Percentiles rank a stretch among this genome's conserved stretches.
Conservation (phyloP, 1,139 yeast genomes). For the Groenewaldozyma auringiensis region DNA sequence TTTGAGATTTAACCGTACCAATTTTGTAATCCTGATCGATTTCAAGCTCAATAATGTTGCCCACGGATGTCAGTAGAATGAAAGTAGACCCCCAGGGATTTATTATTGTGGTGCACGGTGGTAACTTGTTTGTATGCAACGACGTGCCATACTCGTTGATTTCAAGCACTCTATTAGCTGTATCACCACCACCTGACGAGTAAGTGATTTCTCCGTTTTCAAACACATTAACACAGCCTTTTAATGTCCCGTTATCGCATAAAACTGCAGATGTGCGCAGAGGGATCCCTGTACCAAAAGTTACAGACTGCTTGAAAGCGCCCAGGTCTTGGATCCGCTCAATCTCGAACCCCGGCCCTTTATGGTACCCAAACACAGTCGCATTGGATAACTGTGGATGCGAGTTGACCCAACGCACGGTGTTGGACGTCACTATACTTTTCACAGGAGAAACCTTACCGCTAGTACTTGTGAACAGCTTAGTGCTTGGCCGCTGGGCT, state of each 20-base stretch:
- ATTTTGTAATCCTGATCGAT: background rate
- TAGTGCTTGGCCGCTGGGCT: background rate
- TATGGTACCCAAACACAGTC: background rate
- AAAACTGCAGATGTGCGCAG: background rate
- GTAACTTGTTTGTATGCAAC: too few species aligned
- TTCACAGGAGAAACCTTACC: background rate
- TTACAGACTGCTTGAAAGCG: background rate
- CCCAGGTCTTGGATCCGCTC: background rate
- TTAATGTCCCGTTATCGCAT: background rate
- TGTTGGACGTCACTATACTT: background rate
- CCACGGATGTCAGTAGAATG: background rate
- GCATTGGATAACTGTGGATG: background rate
- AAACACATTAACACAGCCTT: background rate
- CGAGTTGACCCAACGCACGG: background rate
- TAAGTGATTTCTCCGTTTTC: background rate
- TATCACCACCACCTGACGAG: background rate
- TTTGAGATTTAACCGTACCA: background rate
- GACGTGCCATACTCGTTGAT: too few species aligned
- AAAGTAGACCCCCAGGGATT: background rate
- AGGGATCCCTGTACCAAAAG: background rate
- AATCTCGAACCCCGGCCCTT: background rate
- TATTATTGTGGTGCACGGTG: background rate
- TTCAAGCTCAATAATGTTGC: constrained; percentile 1
- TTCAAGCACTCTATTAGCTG: background rate
- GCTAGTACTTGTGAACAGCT: background rate